Evolutionary conservation across 306 rosid species (phyloP).

Genomic region (Pyrus communis): DNA sequence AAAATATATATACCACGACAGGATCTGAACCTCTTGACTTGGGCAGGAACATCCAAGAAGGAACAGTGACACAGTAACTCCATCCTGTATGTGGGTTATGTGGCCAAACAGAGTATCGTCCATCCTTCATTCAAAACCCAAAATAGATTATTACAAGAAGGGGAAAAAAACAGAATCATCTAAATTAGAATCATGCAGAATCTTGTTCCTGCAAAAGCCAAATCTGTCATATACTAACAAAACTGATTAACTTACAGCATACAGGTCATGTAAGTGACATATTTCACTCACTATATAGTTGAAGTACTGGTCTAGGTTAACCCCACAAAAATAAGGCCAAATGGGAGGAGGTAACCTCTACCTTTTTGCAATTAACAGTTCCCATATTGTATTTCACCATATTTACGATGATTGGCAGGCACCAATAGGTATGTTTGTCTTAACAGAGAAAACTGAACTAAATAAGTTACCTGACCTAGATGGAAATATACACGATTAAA

Average conservation of each 20-base stretch:
- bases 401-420: neutral
- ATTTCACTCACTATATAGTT: neutral
- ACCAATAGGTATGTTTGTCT: neutral
- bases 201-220: neutral
- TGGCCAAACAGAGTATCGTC: slow-evolving; percentile 65
- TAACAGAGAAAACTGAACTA: neutral
- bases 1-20: slow-evolving; percentile 38
- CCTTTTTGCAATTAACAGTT: neutral
- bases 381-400: neutral
- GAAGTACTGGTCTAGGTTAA: neutral
- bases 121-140: slow-evolving; percentile 36
- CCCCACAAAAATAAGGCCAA: neutral
- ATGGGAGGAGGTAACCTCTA: neutral
- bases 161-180: neutral
- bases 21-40: slow-evolving; percentile 56
- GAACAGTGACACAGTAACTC: slow-evolving; percentile 69
- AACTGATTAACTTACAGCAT: neutral
- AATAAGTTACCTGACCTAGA: neutral
- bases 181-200: neutral
- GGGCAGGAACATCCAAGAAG: slow-evolving; percentile 62
- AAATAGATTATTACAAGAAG: neutral
- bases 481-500: too few relatives aligned
- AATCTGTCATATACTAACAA: neutral
- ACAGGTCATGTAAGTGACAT: neutral
- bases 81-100: slow-evolving; percentile 59